phyloP scores from a whole-genome alignment of 371 early-diverging fungal species.

The Gilbertella persicaria region DNA sequence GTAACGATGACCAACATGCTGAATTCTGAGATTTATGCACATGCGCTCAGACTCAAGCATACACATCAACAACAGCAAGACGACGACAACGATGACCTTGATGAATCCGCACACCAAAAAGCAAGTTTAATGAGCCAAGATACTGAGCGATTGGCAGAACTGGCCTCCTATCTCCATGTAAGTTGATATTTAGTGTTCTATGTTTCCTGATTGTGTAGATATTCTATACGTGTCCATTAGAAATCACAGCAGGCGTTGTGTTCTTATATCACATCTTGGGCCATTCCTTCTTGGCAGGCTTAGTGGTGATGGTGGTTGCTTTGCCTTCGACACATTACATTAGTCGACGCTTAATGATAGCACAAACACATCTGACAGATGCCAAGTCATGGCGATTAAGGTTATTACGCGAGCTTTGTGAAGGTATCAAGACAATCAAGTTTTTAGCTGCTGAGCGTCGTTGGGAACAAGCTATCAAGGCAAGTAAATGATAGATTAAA shows the following conservation, averaged over 20 bases:
- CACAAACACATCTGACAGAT: conserved; percentile 56
- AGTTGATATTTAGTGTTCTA: no score
- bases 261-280: conserved; percentile 71
- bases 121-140: conserved; percentile 83
- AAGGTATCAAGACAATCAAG: conserved; percentile 75
- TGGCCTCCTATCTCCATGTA: conserved; percentile 58
- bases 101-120: conserved; percentile 58
- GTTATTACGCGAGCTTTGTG: conserved; percentile 64
- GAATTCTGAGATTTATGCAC: conserved; percentile 60
- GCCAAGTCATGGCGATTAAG: conserved; percentile 64
- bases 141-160: conserved; percentile 66
- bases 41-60: conserved; percentile 42
- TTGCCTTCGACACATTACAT: conserved; percentile 66
- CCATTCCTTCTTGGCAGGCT: conserved; percentile 65
- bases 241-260: conserved; percentile 60
- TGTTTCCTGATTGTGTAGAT: no score
- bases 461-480: conserved; percentile 61
- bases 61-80: conserved; percentile 7
- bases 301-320: conserved; percentile 60
- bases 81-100: conserved; percentile 19
- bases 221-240: conserved; percentile 67
- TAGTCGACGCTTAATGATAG: conserved; percentile 42
- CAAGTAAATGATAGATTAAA: no score
- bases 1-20: conserved; percentile 58
- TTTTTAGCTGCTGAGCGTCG: conserved; percentile 77